phyloP scores from a whole-genome alignment of 2,329 filamentous ascomycete genomes.

The Hypocrella siamensis region DNA sequence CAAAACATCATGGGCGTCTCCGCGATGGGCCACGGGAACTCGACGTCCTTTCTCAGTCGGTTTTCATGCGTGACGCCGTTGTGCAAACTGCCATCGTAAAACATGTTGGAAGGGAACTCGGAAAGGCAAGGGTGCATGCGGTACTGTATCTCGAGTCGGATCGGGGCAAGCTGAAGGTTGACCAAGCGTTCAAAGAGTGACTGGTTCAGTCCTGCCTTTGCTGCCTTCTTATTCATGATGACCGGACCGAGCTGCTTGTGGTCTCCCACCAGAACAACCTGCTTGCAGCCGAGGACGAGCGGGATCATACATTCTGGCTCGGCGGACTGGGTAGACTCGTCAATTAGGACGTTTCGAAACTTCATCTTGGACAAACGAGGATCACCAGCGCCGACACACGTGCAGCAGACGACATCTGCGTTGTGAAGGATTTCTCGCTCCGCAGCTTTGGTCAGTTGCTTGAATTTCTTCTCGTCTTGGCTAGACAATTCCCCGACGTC shows the following conservation, averaged over 20 bases:
- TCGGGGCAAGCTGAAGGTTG: slow-evolving; percentile 77
- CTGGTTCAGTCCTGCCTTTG: slow-evolving; percentile 92
- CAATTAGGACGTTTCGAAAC: slow-evolving; percentile 93
- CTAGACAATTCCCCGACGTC: slow-evolving; percentile 85
- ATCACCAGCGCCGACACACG: slow-evolving; percentile 92
- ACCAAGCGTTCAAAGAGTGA: slow-evolving; percentile 96
- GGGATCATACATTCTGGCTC: slow-evolving; percentile 99
- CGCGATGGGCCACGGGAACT: slow-evolving; percentile 92
- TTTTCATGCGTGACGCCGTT: slow-evolving; percentile 89
- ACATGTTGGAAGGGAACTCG: slow-evolving; percentile 98
- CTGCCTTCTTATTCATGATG: slow-evolving; percentile 99
- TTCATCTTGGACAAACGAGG: slow-evolving; percentile 93
- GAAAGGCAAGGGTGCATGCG: slow-evolving; percentile 98
- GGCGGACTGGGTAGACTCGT: slow-evolving; percentile 95
- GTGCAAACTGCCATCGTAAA: slow-evolving; percentile 93
- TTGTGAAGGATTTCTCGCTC: slow-evolving; percentile 91
- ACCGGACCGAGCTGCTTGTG: slow-evolving; percentile 96
- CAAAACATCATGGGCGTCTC: slow-evolving; percentile 99
- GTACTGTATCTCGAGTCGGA: slow-evolving; percentile 91
- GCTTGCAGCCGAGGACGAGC: slow-evolving; percentile 90
- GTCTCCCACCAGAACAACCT: slow-evolving; percentile 95
- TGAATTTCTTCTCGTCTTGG: slow-evolving; percentile 97
- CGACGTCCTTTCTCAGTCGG: slow-evolving; percentile 78
- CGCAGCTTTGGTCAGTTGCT: slow-evolving; percentile 81
- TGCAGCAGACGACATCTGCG: slow-evolving; percentile 97